phyloP scores from a whole-genome alignment of 1,284 basidiomycete species.

The Volvariella volvacea region DNA sequence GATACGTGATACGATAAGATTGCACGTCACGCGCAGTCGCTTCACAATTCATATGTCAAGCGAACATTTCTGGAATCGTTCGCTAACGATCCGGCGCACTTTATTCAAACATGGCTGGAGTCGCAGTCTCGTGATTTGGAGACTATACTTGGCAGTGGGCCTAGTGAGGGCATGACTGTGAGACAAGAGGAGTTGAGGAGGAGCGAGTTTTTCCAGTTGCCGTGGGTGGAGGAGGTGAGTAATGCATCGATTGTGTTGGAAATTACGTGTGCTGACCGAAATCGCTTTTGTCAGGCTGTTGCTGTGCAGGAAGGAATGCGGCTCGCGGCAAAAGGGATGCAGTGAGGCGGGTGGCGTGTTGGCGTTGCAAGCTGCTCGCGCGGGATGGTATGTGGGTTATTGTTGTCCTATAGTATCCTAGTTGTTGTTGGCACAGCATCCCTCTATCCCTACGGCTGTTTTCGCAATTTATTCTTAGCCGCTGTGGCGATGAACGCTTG shows the following conservation, averaged over 20 bases:
- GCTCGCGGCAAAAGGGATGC: slow-evolving; percentile 33
- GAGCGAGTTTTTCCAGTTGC: slow-evolving; percentile 84
- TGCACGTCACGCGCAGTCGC: slow-evolving; percentile 70
- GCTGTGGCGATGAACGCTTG: too few relatives aligned
- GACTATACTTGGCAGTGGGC: slow-evolving; percentile 82
- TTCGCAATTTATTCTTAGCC: too few relatives aligned
- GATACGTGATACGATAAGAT: too few relatives aligned
- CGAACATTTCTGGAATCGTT: slow-evolving; percentile 84
- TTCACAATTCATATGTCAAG: slow-evolving; percentile 83
- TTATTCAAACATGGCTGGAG: slow-evolving; percentile 86
- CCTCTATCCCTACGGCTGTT: too few relatives aligned
- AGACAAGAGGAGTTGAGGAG: slow-evolving; percentile 83
- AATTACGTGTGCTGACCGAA: slow-evolving; percentile 2
- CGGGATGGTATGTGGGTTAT: too few relatives aligned
- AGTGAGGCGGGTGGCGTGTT: slow-evolving; percentile 13
- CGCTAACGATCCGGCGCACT: slow-evolving; percentile 71
- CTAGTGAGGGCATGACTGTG: slow-evolving; percentile 73
- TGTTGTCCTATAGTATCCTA: too few relatives aligned
- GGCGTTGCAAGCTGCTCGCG: too few relatives aligned
- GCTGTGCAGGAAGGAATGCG: slow-evolving; percentile 40
- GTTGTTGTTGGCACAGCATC: too few relatives aligned
- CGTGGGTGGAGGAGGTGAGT: slow-evolving; percentile 75
- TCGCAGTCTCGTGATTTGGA: slow-evolving; percentile 90
- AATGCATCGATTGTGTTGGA: neutral
- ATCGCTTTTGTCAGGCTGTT: slow-evolving; percentile 26